Evolutionary conservation across 1,284 basidiomycete species (phyloP).

Genomic region (Athelia psychrophila): DNA sequence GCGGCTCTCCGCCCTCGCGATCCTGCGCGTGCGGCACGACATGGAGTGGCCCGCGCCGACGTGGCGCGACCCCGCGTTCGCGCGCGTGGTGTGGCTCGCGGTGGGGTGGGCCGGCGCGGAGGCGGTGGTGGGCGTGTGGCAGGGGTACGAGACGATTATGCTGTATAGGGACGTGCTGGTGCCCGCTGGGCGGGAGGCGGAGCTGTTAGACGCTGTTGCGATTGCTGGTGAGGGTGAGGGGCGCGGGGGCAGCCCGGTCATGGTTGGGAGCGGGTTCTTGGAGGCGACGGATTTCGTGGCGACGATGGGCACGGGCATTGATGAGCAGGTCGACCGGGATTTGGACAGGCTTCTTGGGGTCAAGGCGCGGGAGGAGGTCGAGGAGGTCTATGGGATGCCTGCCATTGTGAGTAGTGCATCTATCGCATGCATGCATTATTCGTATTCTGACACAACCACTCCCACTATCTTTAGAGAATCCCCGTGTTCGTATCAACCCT

Average conservation of each 20-base stretch:
- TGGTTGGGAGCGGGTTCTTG: not conserved
- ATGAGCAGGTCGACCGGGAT: constrained; percentile 53
- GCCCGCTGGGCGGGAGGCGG: constrained; percentile 18
- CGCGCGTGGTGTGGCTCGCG: constrained; percentile 69
- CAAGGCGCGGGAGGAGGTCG: constrained; percentile 67
- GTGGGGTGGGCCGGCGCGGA: constrained; percentile 70
- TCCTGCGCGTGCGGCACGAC: constrained; percentile 49
- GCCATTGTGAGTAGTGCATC: constrained; percentile 52
- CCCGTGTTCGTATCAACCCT: constrained; percentile 74
- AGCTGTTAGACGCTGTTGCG: constrained; percentile 16
- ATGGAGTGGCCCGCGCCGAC: constrained; percentile 43
- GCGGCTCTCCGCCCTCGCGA: constrained; percentile 50
- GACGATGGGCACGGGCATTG: constrained; percentile 15
- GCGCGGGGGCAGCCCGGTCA: constrained; percentile 13
- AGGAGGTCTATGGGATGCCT: constrained; percentile 71
- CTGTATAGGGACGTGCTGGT: constrained; percentile 69
- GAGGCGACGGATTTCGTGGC: not conserved
- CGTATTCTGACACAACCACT: constrained; percentile 3
- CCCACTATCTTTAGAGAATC: constrained; percentile 60
- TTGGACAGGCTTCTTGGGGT: constrained; percentile 59
- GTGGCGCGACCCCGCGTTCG: constrained; percentile 58
- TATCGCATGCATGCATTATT: not conserved
- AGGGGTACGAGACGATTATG: constrained; percentile 65
- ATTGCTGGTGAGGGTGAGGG: too few relatives aligned
- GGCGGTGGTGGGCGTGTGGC: constrained; percentile 55